These are phyloP conservation scores for Phytophthora lateralis DNA, from an alignment of 352 stramenopile genomes.

Conservation along the genomic window DNA sequence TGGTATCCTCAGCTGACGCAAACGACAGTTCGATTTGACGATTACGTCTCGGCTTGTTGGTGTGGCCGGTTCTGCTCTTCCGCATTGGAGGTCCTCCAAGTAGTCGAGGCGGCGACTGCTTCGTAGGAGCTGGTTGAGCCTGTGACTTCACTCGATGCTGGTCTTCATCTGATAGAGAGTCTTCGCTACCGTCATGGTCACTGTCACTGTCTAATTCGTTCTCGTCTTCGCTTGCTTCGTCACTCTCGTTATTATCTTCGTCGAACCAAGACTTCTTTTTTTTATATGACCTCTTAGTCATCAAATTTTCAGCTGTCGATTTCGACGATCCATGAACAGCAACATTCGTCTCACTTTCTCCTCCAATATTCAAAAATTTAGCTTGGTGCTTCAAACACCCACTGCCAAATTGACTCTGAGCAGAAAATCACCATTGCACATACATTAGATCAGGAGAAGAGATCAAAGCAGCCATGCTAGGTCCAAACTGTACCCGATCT, in stretches of 20 bases:
- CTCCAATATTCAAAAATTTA: slow-evolving; percentile 48
- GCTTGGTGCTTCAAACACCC: slow-evolving; percentile 64
- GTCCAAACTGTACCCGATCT: slow-evolving; percentile 40
- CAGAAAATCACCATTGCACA: background rate
- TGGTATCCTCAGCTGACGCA: slow-evolving; percentile 12
- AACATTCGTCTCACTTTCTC: slow-evolving; percentile 17
- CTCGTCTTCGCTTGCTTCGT: slow-evolving; percentile 32
- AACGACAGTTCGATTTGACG: slow-evolving; percentile 48
- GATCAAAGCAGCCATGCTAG: background rate
- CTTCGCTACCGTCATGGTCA: slow-evolving; percentile 35
- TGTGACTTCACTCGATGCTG: slow-evolving; percentile 5
- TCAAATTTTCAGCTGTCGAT: slow-evolving; percentile 15
- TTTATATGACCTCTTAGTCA: slow-evolving; percentile 20
- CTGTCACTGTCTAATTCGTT: slow-evolving; percentile 50
- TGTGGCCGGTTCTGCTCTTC: slow-evolving; percentile 10
- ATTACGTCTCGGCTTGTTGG: slow-evolving; percentile 33
- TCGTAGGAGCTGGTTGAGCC: slow-evolving; percentile 20
- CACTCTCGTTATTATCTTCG: slow-evolving; percentile 32
- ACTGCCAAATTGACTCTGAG: slow-evolving; percentile 65
- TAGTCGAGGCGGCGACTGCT: slow-evolving; percentile 26
- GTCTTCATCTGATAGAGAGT: slow-evolving; percentile 31
- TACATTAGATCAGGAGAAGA: background rate
- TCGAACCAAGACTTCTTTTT: slow-evolving; percentile 38
- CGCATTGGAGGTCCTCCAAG: slow-evolving; percentile 14
- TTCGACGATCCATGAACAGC: slow-evolving; percentile 8